Conservation (phyloP, 768 basidiomycete genomes). For the Russula compacta region DNA sequence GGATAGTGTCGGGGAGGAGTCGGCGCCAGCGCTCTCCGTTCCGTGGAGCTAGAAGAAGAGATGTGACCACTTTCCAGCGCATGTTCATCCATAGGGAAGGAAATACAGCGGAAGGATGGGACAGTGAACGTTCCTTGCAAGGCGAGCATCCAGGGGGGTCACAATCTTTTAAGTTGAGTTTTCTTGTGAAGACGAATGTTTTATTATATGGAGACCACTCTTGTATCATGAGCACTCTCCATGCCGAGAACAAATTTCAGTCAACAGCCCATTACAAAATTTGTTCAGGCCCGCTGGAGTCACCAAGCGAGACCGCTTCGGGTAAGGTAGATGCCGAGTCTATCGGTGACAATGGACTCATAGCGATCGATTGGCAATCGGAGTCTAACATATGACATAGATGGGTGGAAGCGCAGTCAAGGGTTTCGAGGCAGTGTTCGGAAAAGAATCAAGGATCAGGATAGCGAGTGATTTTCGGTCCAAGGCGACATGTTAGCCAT, state of each 20-base stretch:
- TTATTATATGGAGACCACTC: constrained; percentile 11
- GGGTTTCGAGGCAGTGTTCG: constrained; percentile 7
- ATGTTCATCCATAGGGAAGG: constrained; percentile 15
- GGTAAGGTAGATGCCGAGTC: constrained; percentile 10
- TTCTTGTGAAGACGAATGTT: neutral
- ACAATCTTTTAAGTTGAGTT: constrained; percentile 6
- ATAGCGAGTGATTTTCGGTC: neutral
- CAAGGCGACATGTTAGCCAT: neutral
- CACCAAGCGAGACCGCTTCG: constrained; percentile 5
- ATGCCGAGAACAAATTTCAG: constrained; percentile 1
- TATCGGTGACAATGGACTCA: neutral
- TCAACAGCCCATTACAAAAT: constrained; percentile 6
- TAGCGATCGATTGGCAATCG: constrained; percentile 7
- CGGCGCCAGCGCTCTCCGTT: constrained; percentile 5
- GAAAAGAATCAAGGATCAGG: neutral
- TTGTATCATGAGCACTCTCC: constrained; percentile 1
- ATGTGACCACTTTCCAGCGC: neutral
- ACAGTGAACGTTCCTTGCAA: neutral
- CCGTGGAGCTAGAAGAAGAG: constrained; percentile 4
- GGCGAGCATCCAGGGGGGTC: constrained; percentile 2
- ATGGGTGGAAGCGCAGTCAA: constrained; percentile 2
- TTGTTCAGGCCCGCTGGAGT: constrained; percentile 3
- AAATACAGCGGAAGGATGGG: constrained; percentile 1
- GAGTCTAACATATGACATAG: constrained; percentile 1
- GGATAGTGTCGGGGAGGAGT: neutral